These are phyloP conservation scores for Elaeis guineensis DNA, from an alignment of 176 grass and related monocot genomes.

Conservation along the genomic window DNA sequence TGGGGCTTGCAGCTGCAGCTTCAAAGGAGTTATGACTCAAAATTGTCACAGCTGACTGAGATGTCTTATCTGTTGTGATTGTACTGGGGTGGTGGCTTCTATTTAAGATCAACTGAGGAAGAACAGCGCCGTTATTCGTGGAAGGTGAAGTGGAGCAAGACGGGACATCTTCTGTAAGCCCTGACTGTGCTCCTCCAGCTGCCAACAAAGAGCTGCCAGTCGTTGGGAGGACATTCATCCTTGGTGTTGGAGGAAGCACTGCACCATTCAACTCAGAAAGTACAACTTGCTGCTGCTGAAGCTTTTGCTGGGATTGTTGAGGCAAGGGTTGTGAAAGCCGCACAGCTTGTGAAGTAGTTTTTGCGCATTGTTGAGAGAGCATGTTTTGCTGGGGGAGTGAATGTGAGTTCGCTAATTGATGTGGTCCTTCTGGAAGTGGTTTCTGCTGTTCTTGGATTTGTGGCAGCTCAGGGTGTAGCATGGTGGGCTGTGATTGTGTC, in stretches of 20 bases:
- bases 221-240: slow-evolving; percentile 32
- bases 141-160: slow-evolving; percentile 84
- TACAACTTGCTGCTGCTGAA: slow-evolving; percentile 49
- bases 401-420: slow-evolving; percentile 45
- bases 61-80: slow-evolving; percentile 36
- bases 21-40: slow-evolving; percentile 42
- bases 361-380: slow-evolving; percentile 34
- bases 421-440: slow-evolving; percentile 56
- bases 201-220: slow-evolving; percentile 30
- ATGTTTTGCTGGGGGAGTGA: slow-evolving; percentile 53
- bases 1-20: slow-evolving; percentile 31
- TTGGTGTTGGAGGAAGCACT: slow-evolving; percentile 25
- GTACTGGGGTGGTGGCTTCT: slow-evolving; percentile 40
- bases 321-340: slow-evolving; percentile 15
- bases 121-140: slow-evolving; percentile 47
- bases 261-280: slow-evolving; percentile 33
- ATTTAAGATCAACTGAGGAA: slow-evolving; percentile 27
- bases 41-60: slow-evolving; percentile 34
- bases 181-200: slow-evolving; percentile 57
- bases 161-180: slow-evolving; percentile 70
- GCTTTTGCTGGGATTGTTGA: slow-evolving; percentile 46
- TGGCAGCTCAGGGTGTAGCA: slow-evolving; percentile 42
- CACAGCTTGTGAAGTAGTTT: slow-evolving; percentile 31
- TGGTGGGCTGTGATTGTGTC: slow-evolving; percentile 36
- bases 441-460: slow-evolving; percentile 79